Base-by-base conservation (phyloP, 345 rosid genomes). In the Linum trigynum region DNA sequence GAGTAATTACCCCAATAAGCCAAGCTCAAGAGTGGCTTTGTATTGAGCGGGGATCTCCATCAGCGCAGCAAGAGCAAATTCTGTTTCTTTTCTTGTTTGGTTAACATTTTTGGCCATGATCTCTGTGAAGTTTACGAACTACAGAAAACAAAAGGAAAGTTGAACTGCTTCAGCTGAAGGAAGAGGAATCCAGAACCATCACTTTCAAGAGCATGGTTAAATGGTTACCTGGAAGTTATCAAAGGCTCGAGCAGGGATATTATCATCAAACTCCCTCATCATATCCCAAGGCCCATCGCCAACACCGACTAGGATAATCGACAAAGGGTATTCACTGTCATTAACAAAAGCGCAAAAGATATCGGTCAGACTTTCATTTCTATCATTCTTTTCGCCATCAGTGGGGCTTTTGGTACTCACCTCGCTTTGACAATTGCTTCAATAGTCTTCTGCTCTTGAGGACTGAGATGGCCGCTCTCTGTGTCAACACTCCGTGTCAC, bases 281-380 rank as follows among this genome's bases (percentile, higher is more conserved):
- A 83, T 87, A 71, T 95, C 97, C 99, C 99, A 95, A 37, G 99
- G 99, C 11, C 99, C 99, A 76, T 95, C 99, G 35, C 99, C 99
- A 0, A 95, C 97, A 61, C 99, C 99, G 0, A 95, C 97, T 65
- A 91, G 78, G 57, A 91, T 76, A 57, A 95, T 89, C 37, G 97
- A 91, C 60, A 95, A 66, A 37, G 97, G 97, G 78, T 87, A 86
- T 76, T 89, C 78, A 69, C 98, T 89, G 83, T 75, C 82, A 68
- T 23, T 39, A 62, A 57, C 12, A 72, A 40, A 55, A 38, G 41
- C 42, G 32, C 43, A 53, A 58, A 64, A 50, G 38, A 61, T 66
- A 55, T 16, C 3, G 35, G 32, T 38, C 15, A 57, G 7, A 3
- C 16, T 48, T 35, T 11, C 36, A 38, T 57, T 40, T 14, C 35